Conservation (phyloP, 2,329 filamentous ascomycete species). For the Phyllosticta citribraziliensis region DNA sequence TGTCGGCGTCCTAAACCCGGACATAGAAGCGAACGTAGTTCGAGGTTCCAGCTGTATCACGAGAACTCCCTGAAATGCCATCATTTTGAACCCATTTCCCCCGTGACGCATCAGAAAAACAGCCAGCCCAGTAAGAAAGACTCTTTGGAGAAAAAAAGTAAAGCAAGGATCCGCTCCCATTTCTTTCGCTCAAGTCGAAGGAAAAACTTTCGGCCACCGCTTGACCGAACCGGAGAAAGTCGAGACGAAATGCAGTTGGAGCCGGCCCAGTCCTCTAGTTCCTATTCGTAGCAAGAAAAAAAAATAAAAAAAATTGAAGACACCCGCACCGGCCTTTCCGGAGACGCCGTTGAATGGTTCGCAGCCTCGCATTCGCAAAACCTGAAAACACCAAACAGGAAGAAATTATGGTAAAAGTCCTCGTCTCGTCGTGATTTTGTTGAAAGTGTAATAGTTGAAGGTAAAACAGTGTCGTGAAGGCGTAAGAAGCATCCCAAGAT, state of each 20-base stretch:
- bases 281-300: not conserved
- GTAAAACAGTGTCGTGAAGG: constrained; percentile 25
- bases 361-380: constrained; percentile 3
- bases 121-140: not conserved
- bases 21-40: constrained; percentile 4
- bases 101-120: not conserved
- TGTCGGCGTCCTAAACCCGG: not conserved
- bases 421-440: constrained; percentile 31
- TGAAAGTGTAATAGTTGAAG: constrained; percentile 12
- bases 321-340: not conserved
- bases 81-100: constrained; percentile 3
- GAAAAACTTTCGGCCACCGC: not conserved
- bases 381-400: constrained; percentile 9
- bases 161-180: constrained; percentile 5
- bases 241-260: not conserved
- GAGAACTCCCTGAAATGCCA: constrained; percentile 8
- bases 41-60: constrained; percentile 2
- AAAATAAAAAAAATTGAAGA: not conserved
- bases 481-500: constrained; percentile 15
- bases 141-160: constrained; percentile 5
- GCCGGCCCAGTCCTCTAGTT: constrained; percentile 1
- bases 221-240: constrained; percentile 2
- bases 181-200: not conserved
- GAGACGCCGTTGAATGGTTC: constrained; percentile 5
- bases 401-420: constrained; percentile 6